Evolutionary conservation across 2,329 filamentous ascomycete species (phyloP).

Genomic region (Tolypocladium capitatum): DNA sequence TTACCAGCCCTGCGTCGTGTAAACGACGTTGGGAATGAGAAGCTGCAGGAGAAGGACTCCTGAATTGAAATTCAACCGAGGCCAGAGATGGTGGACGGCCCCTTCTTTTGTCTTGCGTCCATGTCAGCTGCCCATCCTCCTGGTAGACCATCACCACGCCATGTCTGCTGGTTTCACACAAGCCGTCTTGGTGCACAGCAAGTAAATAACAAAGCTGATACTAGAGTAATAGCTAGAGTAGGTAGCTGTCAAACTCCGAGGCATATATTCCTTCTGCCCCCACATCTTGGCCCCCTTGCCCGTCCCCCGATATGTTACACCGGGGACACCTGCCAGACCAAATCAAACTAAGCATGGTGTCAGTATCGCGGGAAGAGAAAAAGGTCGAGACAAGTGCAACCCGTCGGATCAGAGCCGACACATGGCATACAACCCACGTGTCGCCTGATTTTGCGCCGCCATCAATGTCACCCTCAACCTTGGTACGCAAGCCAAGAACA

Average conservation of each 20-base stretch:
- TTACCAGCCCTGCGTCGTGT: neutral
- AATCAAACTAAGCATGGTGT: neutral
- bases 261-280: neutral
- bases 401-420: neutral
- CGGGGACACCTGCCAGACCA: neutral
- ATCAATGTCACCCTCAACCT: neutral
- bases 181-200: neutral
- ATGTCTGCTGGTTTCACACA: neutral
- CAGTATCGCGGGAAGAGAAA: neutral
- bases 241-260: neutral
- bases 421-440: neutral
- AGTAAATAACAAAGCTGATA: neutral
- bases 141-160: neutral
- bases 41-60: too few species aligned
- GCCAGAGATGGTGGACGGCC: neutral
- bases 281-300: neutral
- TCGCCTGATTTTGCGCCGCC: neutral
- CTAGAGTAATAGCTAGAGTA: neutral
- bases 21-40: neutral
- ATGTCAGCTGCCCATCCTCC: neutral
- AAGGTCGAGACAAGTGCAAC: neutral
- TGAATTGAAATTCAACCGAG: neutral
- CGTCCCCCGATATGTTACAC: neutral
- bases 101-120: too few species aligned
- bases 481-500: neutral